Base-by-base conservation (phyloP, 2,329 filamentous ascomycete genomes). In the Fusarium subtropicale region DNA sequence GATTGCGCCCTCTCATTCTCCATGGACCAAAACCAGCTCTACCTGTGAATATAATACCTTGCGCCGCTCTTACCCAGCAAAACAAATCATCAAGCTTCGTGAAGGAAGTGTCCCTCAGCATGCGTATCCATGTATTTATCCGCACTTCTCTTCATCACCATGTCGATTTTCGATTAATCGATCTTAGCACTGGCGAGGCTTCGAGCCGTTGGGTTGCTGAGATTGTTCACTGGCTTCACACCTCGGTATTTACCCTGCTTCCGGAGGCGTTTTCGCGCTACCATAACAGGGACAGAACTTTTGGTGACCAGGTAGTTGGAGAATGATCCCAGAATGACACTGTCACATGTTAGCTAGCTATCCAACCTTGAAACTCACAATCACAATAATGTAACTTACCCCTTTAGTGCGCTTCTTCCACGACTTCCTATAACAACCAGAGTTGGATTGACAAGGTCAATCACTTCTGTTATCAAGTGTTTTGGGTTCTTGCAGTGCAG, bases 401-500 rank as follows among this genome's bases (percentile, higher is more conserved):
- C 95, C 80, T 98, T 98, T 56, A 99, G 84, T 44, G 94, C 93
- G 79, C 93, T 97, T 69, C 94, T 89, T 31, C 96, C 96, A 73
- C 96, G 87, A 66, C 94, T 97, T 51, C 96, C 96, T 61, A 98
- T 88, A 71, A 99, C 93, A 22, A 97, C 95, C 63, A 99, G 84
- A 2, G 95, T 98, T 7, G 96, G 96, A 69, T 91, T 92, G 54
- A 98, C 87, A 68, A 93, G 88, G 78, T 99, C 96, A 79, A 99
- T 98, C 81, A 97, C 94, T 83, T 98, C 96, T 1, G 94, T 97
- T 69, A 99, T 94, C 83, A 98, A 87, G 78, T 97, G 94, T 79
- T 96, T 95, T 6, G 96, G 94, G 76, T 92, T 97, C 85, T 97
- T 98, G 90, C 96, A 98, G 81, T 98, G 96, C 71, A 99, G 91